These are phyloP conservation scores for Zanthoxylum bungeanum DNA, from an alignment of 345 rosid species.

Conservation along the genomic window DNA sequence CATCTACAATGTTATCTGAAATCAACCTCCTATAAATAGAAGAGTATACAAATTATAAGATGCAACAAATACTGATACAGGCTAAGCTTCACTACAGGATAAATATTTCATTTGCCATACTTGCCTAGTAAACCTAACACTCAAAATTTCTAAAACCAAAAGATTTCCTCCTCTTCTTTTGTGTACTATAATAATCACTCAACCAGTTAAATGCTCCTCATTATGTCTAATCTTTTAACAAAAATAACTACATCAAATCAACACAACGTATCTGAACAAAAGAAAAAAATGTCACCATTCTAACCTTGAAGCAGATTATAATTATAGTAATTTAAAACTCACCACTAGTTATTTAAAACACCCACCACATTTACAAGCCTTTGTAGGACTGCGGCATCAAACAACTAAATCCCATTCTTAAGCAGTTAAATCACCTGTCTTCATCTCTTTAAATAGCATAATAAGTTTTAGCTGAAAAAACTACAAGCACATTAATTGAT, in stretches of 20 bases:
- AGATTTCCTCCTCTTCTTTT: too few relatives aligned
- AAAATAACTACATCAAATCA: background rate
- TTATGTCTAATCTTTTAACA: background rate
- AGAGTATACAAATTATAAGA: background rate
- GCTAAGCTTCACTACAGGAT: background rate
- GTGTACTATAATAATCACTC: background rate
- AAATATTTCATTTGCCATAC: background rate
- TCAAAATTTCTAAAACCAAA: background rate
- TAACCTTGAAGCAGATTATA: background rate
- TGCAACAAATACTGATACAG: background rate
- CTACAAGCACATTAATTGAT: too few relatives aligned
- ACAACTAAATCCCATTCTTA: background rate
- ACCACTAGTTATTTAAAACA: background rate
- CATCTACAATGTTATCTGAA: conserved; percentile 13
- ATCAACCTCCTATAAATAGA: background rate
- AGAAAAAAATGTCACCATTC: background rate
- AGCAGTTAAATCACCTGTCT: background rate
- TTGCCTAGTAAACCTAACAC: background rate
- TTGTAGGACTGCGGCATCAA: background rate
- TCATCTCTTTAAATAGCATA: background rate
- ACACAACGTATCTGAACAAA: background rate
- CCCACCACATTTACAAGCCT: background rate
- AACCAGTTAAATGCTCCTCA: background rate
- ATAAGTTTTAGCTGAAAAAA: too few relatives aligned
- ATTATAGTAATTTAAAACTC: background rate